These are phyloP conservation scores for Saccharomycopsis guyanensis DNA, from an alignment of 805 yeast genomes.

Conservation along the genomic window DNA sequence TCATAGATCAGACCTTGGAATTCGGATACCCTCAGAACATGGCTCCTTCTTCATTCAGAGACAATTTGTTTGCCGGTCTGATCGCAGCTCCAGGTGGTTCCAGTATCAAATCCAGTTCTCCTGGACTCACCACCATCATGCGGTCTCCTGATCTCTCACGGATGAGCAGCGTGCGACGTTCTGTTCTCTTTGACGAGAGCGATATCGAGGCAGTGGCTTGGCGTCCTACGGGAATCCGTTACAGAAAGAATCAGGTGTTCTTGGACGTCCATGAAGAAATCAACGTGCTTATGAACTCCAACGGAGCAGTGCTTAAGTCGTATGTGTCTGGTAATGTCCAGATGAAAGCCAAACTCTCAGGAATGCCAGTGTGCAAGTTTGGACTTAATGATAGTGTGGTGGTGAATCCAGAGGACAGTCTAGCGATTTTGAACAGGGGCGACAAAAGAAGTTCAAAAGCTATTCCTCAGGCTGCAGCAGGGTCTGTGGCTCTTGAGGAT, in stretches of 20 bases:
- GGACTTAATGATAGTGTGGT: slow-evolving; percentile 57
- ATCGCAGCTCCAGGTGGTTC: neutral
- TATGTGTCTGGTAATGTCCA: slow-evolving; percentile 71
- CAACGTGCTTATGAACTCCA: slow-evolving; percentile 57
- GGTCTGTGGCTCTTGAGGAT: slow-evolving; percentile 57
- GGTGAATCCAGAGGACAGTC: slow-evolving; percentile 22
- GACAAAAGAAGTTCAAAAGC: slow-evolving; percentile 28
- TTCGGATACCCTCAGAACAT: slow-evolving; percentile 71
- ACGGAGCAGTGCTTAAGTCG: slow-evolving; percentile 56
- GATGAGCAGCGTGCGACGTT: neutral
- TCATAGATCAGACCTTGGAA: slow-evolving; percentile 68
- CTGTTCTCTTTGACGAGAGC: neutral
- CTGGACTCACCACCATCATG: neutral
- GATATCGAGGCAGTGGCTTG: slow-evolving; percentile 43
- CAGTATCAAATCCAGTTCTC: neutral
- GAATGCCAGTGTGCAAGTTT: slow-evolving; percentile 77
- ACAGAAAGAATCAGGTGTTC: slow-evolving; percentile 74
- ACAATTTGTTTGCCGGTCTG: neutral
- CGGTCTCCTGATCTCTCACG: neutral
- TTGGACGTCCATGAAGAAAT: slow-evolving; percentile 71
- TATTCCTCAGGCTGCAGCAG: slow-evolving; percentile 36
- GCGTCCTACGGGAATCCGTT: slow-evolving; percentile 64
- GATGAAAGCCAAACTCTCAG: slow-evolving; percentile 65
- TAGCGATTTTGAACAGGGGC: slow-evolving; percentile 25
- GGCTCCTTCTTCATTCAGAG: slow-evolving; percentile 4